A percentile compares a stretch with the other conserved stretches of the same genome.
phyloP scores from a whole-genome alignment of 1,284 basidiomycete species.

The Phlebopus sp. region DNA sequence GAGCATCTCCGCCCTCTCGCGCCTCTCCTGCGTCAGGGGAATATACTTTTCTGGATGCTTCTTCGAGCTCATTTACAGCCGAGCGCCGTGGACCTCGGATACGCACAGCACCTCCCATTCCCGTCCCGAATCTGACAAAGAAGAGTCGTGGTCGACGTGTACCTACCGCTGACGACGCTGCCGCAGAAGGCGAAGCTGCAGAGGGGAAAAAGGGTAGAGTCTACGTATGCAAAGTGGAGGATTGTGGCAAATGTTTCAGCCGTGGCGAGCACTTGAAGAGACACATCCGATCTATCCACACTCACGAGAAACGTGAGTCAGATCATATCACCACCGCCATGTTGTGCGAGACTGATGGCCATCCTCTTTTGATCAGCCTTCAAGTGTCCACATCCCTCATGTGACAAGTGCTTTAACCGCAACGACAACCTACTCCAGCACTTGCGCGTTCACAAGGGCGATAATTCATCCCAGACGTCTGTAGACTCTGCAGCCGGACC shows the following conservation, averaged over 20 bases:
- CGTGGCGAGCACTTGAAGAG: constrained; percentile 77
- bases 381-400: constrained; percentile 53
- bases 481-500: constrained; percentile 28
- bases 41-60: constrained; percentile 35
- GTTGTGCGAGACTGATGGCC: constrained; percentile 14
- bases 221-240: constrained; percentile 64
- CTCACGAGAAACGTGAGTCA: constrained; percentile 71
- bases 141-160: constrained; percentile 69
- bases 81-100: constrained; percentile 35
- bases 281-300: constrained; percentile 74
- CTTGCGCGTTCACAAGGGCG: constrained; percentile 54
- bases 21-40: constrained; percentile 31
- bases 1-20: constrained; percentile 9
- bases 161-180: constrained; percentile 41
- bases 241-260: constrained; percentile 70
- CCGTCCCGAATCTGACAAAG: constrained; percentile 70
- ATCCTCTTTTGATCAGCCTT: constrained; percentile 44
- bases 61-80: constrained; percentile 34
- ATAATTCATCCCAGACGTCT: constrained; percentile 36
- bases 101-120: constrained; percentile 49
- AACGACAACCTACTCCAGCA: constrained; percentile 64
- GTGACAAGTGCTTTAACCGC: constrained; percentile 59
- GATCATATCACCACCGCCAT: constrained; percentile 15
- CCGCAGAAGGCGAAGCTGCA: constrained; percentile 24
- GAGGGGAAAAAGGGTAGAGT: constrained; percentile 44